These are phyloP conservation scores for Rubus idaeus DNA, from an alignment of 306 rosid genomes.

Conservation along the genomic window DNA sequence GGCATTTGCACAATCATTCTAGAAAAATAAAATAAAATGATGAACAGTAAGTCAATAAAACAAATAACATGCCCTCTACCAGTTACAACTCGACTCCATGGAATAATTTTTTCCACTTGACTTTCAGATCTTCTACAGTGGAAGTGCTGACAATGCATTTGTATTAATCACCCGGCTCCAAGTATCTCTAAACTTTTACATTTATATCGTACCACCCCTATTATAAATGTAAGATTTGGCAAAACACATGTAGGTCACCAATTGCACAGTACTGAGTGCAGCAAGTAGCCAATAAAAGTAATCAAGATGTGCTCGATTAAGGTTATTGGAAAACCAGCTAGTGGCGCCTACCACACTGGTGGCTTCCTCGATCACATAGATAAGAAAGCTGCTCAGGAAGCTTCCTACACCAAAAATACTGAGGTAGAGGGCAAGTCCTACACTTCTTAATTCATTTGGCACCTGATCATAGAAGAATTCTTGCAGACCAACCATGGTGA, in stretches of 20 bases:
- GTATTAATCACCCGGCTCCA: too few relatives aligned
- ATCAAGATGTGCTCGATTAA: slow-evolving; percentile 56
- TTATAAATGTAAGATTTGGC: slow-evolving; percentile 19
- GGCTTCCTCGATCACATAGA: slow-evolving; percentile 35
- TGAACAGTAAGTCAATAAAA: too few relatives aligned
- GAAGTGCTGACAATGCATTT: too few relatives aligned
- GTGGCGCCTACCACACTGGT: slow-evolving; percentile 26
- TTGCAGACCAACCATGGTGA: slow-evolving; percentile 57
- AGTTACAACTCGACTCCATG: too few relatives aligned
- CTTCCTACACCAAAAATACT: slow-evolving; percentile 53
- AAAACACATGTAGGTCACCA: slow-evolving; percentile 21
- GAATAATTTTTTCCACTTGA: too few relatives aligned
- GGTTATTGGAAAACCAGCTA: slow-evolving; percentile 53
- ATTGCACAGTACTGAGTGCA: slow-evolving; percentile 32
- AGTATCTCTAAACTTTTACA: too few relatives aligned
- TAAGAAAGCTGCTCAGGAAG: slow-evolving; percentile 51
- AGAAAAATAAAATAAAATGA: too few relatives aligned
- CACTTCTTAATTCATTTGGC: slow-evolving; percentile 53
- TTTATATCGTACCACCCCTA: not conserved
- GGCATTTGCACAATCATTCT: too few relatives aligned
- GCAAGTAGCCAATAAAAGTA: slow-evolving; percentile 60
- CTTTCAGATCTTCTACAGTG: too few relatives aligned
- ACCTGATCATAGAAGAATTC: slow-evolving; percentile 67
- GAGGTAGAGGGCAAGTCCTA: slow-evolving; percentile 51
- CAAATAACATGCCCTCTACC: too few relatives aligned